Evolutionary conservation across 2,329 filamentous ascomycete species (phyloP).

Genomic region (Colletotrichum nymphaeae): DNA sequence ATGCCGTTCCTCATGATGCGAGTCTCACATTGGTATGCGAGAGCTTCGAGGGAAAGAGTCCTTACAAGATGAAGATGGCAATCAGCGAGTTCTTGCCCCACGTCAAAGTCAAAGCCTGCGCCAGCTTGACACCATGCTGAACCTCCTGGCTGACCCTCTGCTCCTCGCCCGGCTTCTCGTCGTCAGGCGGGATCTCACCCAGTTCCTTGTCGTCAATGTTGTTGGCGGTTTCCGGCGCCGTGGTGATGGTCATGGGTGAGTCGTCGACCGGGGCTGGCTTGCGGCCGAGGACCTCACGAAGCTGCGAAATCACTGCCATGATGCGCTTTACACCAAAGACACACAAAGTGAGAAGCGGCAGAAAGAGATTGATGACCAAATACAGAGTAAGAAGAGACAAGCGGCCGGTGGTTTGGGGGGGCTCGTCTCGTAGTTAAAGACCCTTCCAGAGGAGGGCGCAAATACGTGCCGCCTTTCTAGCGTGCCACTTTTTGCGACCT

Average conservation of each 20-base stretch:
- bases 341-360: neutral
- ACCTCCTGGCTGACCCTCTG: constrained; percentile 20
- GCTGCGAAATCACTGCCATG: neutral
- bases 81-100: constrained; percentile 38
- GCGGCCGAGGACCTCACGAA: neutral
- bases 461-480: neutral
- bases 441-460: neutral
- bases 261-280: neutral
- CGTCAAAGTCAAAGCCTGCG: constrained; percentile 39
- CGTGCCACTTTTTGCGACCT: neutral
- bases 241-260: neutral
- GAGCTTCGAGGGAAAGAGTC: neutral
- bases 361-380: neutral
- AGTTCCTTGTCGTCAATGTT: neutral
- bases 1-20: neutral
- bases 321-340: neutral
- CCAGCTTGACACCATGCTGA: constrained; percentile 39
- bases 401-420: neutral
- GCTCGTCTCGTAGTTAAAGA: neutral
- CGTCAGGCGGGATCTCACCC: neutral
- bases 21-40: neutral
- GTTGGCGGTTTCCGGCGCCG: neutral
- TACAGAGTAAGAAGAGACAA: neutral
- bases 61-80: constrained; percentile 37
- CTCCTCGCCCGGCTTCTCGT: neutral